Conservation (phyloP, 257 asterid genomes). For the Nicotiana otophora region DNA sequence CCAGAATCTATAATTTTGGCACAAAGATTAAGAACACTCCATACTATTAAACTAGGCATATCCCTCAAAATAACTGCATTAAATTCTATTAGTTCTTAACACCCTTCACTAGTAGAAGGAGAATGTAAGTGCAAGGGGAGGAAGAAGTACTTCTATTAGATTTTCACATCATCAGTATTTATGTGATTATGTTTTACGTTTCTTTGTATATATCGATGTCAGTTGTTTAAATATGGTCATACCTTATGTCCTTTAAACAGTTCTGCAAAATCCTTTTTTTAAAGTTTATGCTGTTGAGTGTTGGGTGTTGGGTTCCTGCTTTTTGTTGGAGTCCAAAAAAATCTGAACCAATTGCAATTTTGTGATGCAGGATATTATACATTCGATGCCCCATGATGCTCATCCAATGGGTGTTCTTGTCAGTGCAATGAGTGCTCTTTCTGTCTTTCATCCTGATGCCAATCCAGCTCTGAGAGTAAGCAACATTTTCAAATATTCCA, state of each 20-base stretch:
- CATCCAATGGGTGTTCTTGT: constrained; percentile 99
- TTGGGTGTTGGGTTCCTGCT: neutral
- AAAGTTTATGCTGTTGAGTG: neutral
- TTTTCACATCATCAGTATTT: neutral
- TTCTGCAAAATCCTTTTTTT: neutral
- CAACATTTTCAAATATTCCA: neutral
- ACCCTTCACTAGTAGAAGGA: neutral
- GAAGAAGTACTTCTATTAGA: neutral
- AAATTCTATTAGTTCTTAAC: neutral
- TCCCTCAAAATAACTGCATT: neutral
- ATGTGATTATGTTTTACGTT: neutral
- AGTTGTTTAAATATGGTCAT: neutral
- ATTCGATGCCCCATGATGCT: constrained; percentile 99
- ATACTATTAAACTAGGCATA: neutral
- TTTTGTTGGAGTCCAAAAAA: neutral
- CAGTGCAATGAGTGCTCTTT: constrained; percentile 93
- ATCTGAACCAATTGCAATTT: constrained; percentile 26
- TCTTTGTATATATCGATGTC: neutral
- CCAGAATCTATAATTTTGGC: neutral
- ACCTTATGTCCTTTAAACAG: neutral
- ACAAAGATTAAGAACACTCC: neutral
- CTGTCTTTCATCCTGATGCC: constrained; percentile 99
- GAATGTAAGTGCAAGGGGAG: neutral
- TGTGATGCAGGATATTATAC: constrained; percentile 85
- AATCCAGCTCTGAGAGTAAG: constrained; percentile 96